Conservation (phyloP, 2,329 filamentous ascomycete genomes). For the Neopestalotiopsis sp. region DNA sequence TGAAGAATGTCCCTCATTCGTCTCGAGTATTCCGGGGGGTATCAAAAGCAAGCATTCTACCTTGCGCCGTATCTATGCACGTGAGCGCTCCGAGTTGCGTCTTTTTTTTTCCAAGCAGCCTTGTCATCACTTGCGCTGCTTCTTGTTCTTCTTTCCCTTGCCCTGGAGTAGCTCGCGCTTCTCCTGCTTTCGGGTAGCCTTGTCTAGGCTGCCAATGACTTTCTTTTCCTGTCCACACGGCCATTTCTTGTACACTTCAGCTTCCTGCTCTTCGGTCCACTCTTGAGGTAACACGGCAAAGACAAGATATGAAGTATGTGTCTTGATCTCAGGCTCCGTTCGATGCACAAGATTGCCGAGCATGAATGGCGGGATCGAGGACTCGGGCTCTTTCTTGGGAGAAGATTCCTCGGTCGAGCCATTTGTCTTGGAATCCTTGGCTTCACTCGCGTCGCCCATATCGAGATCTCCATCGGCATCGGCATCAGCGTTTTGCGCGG, state of each 20-base stretch:
- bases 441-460: slow-evolving; percentile 39
- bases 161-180: slow-evolving; percentile 57
- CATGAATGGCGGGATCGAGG: slow-evolving; percentile 64
- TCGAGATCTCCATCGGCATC: slow-evolving; percentile 48
- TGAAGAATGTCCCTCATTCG: too few relatives aligned
- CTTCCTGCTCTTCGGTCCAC: slow-evolving; percentile 86
- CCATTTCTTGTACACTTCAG: slow-evolving; percentile 66
- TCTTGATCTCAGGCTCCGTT: slow-evolving; percentile 88
- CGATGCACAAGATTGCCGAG: slow-evolving; percentile 81
- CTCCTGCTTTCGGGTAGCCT: slow-evolving; percentile 59
- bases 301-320: slow-evolving; percentile 94
- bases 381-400: slow-evolving; percentile 26
- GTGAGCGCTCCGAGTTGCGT: not conserved
- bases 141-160: slow-evolving; percentile 49
- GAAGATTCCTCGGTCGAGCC: slow-evolving; percentile 36
- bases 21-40: not conserved
- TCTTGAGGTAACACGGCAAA: slow-evolving; percentile 88
- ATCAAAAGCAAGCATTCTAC: slow-evolving; percentile 11
- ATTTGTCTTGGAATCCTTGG: slow-evolving; percentile 34
- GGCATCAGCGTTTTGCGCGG: slow-evolving; percentile 26
- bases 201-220: slow-evolving; percentile 58
- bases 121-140: not conserved
- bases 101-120: not conserved
- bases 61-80: slow-evolving; percentile 7
- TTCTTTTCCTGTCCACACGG: slow-evolving; percentile 60